A percentile compares a stretch with the other conserved stretches of the same genome.
phyloP scores from a whole-genome alignment of 139 green algal species.

The Volvox africanus region DNA sequence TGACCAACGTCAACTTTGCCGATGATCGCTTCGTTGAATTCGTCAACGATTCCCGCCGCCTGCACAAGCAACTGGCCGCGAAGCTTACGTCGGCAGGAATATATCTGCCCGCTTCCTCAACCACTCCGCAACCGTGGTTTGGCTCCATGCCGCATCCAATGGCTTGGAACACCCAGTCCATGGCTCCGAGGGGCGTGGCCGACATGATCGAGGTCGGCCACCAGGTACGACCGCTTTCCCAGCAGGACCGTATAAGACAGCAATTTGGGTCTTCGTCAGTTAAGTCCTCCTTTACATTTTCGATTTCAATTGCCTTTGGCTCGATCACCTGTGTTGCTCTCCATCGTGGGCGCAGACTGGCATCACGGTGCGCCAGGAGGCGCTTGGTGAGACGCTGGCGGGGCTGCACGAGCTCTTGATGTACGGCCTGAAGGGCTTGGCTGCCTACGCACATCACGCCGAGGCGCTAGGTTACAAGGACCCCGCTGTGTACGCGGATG shows the following conservation, averaged over 20 bases:
- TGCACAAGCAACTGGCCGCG: slow-evolving; percentile 4
- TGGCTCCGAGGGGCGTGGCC: slow-evolving; percentile 26
- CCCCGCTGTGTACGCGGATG: slow-evolving; percentile 56
- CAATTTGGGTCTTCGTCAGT: too few relatives aligned
- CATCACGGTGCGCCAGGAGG: slow-evolving; percentile 41
- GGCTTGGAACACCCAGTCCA: slow-evolving; percentile 41
- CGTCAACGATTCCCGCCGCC: neutral
- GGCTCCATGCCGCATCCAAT: slow-evolving; percentile 62
- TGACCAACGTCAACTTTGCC: slow-evolving; percentile 87
- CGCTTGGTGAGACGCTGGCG: slow-evolving; percentile 65
- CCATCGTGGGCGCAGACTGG: slow-evolving; percentile 30
- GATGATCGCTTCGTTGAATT: slow-evolving; percentile 61
- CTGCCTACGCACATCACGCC: slow-evolving; percentile 75
- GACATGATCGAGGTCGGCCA: slow-evolving; percentile 37
- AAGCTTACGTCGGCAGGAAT: slow-evolving; percentile 48
- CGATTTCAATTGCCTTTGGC: too few relatives aligned
- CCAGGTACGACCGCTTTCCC: neutral
- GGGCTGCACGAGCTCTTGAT: slow-evolving; percentile 78
- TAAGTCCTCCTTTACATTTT: too few relatives aligned
- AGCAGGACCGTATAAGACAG: too few relatives aligned
- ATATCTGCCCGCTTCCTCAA: neutral
- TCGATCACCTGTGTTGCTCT: neutral
- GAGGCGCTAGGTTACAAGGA: slow-evolving; percentile 62
- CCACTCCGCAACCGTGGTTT: slow-evolving; percentile 47
- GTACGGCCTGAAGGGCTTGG: slow-evolving; percentile 77